phyloP scores from a whole-genome alignment of 768 basidiomycete species.

The Lactarius akahatsu region DNA sequence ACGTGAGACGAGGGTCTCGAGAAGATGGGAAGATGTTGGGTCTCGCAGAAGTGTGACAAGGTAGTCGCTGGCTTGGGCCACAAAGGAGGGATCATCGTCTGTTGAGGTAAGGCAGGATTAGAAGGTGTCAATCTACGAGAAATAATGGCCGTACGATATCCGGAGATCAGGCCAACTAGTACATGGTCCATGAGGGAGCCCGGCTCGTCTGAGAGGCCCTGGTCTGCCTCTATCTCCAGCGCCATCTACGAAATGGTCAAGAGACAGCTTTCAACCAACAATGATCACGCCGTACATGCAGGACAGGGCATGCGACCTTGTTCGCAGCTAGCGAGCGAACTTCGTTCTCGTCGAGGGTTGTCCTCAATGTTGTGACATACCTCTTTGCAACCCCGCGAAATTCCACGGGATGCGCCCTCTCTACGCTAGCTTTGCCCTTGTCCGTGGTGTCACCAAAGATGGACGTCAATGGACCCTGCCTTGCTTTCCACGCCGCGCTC shows the following conservation, averaged over 20 bases:
- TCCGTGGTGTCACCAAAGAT: conserved; percentile 54
- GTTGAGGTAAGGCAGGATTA: neutral
- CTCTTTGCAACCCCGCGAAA: conserved; percentile 47
- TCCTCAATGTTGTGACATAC: conserved; percentile 53
- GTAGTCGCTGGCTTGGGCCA: conserved; percentile 67
- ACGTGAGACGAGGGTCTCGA: conserved; percentile 74
- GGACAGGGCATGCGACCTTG: conserved; percentile 72
- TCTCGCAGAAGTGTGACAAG: conserved; percentile 80
- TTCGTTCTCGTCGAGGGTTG: conserved; percentile 64
- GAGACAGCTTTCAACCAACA: conserved; percentile 14
- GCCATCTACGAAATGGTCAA: conserved; percentile 54
- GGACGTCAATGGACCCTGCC: conserved; percentile 78
- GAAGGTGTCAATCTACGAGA: neutral
- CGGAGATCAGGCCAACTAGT: conserved; percentile 70
- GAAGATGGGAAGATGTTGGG: conserved; percentile 83
- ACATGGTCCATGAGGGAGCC: conserved; percentile 82
- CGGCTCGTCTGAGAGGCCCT: conserved; percentile 52
- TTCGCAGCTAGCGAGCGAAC: conserved; percentile 72
- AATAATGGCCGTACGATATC: conserved; percentile 49
- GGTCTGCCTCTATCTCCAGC: conserved; percentile 77
- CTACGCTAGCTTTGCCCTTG: conserved; percentile 31
- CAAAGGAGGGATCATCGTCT: conserved; percentile 42
- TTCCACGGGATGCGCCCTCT: conserved; percentile 37
- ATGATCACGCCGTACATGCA: conserved; percentile 51
- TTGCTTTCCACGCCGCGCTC: conserved; percentile 77